These are phyloP conservation scores for Phytopythium helicoides DNA, from an alignment of 352 stramenopile genomes.

Conservation along the genomic window DNA sequence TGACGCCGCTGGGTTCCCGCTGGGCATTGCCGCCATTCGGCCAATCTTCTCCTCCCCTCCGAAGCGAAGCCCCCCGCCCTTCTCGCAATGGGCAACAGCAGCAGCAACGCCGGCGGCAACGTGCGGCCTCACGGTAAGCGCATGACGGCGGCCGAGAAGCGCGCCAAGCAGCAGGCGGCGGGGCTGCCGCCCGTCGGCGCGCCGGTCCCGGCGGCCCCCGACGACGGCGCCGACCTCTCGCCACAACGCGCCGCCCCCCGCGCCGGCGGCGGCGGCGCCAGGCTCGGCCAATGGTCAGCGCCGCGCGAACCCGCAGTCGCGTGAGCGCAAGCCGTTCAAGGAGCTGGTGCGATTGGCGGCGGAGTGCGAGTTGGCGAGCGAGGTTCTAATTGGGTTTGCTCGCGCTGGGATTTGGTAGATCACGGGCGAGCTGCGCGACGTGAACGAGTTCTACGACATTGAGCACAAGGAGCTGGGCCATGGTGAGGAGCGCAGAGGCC, in stretches of 20 bases:
- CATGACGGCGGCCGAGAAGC: conserved; percentile 38
- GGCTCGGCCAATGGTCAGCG: conserved; percentile 11
- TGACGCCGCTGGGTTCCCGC: too few species aligned
- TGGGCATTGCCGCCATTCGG: too few species aligned
- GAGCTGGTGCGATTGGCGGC: conserved; percentile 58
- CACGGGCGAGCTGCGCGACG: conserved; percentile 75
- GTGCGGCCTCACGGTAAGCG: conserved; percentile 36
- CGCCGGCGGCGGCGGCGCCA: conserved; percentile 12
- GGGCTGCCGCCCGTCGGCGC: conserved; percentile 5
- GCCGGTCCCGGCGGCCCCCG: conserved; percentile 9
- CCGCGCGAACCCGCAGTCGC: conserved; percentile 37
- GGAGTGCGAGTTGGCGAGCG: not conserved
- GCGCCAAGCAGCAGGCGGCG: conserved; percentile 38
- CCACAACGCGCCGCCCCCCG: conserved; percentile 15
- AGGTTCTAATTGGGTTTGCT: too few species aligned
- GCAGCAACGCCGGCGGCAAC: conserved; percentile 38
- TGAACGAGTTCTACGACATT: conserved; percentile 87
- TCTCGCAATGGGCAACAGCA: conserved; percentile 72
- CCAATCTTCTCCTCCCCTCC: not conserved
- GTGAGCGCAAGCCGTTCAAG: conserved; percentile 64
- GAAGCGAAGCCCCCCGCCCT: too few species aligned
- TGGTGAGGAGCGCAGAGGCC: too few species aligned
- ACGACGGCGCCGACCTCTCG: conserved; percentile 10
- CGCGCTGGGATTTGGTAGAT: conserved; percentile 40
- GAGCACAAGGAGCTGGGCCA: conserved; percentile 88